Base-by-base conservation (phyloP, 495 filamentous ascomycete species). In the Penicillium malachiteum region DNA sequence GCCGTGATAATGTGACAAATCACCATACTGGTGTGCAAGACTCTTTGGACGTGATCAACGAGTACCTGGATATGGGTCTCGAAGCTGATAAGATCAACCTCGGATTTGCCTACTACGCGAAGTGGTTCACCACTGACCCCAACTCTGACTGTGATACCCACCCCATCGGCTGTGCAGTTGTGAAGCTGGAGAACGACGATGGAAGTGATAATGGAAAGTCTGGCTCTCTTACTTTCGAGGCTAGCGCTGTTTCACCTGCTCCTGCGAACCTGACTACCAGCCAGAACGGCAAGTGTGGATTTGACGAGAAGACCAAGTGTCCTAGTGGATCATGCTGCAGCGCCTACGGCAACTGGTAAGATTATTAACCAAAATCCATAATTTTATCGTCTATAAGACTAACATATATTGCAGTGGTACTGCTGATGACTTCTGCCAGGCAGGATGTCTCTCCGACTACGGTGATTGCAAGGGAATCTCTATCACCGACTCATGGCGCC, bases 101-200 rank as follows among this genome's bases (percentile, higher is more conserved):
- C 4, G 88, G 88, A 0, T 84, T 92, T 55, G 87, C 87, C 7
- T 90, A 84, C 65, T 91, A 91, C 62, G 77, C 80, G 12, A 90
- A 90, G 65, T 91, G 83, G 73, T 90, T 89, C 69, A 81, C 72
- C 50, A 87, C 84, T 0, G 75, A 81, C 55, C 75, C 79, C 16
- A 65, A 77, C 2, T 67, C 69, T 5, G 72, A 68, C 42, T 82
- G 77, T 39, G 63, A 70, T 2, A 65, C 59, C 7, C 37, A 78
- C 4, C 80, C 84, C 0, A 66, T 90, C 30, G 86, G 86, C 10
- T 92, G 87, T 62, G 73, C 78, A 11, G 83, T 84, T 0, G 79
- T 78, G 10, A 58, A 76, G 34, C 77, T 90, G 54, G 88, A 92
- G 67, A 81, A 88, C 52, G 61, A 66, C 0, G 85, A 84, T 8